Evolutionary conservation across 352 stramenopile species (phyloP).

Genomic region (Pythium dissimile): DNA sequence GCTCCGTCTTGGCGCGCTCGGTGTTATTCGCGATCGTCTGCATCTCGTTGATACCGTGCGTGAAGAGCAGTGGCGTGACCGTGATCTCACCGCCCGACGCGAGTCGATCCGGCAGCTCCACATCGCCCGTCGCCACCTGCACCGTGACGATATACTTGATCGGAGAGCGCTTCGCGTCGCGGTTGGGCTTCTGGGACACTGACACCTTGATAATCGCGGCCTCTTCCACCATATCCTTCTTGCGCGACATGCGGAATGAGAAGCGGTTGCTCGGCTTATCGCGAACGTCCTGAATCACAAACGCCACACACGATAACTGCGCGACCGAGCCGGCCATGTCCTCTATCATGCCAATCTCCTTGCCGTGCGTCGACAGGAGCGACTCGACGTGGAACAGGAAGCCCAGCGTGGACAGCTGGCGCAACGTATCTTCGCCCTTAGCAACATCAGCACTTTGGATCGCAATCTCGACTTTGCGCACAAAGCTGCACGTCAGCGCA

Average conservation of each 20-base stretch:
- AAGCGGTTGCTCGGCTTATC: constrained; percentile 83
- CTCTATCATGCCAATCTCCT: constrained; percentile 96
- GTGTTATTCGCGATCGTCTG: constrained; percentile 93
- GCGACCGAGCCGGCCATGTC: constrained; percentile 85
- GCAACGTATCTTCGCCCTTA: constrained; percentile 78
- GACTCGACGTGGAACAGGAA: constrained; percentile 92
- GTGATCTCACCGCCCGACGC: constrained; percentile 70
- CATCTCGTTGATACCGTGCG: constrained; percentile 94
- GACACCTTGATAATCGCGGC: constrained; percentile 77
- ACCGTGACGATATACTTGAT: constrained; percentile 86
- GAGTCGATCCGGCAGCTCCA: constrained; percentile 71
- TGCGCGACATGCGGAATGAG: constrained; percentile 82
- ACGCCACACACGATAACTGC: constrained; percentile 82
- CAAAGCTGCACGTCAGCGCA: constrained; percentile 72
- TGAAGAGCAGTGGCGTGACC: constrained; percentile 84
- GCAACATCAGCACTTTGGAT: constrained; percentile 73
- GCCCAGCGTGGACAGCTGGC: constrained; percentile 75
- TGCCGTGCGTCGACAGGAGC: constrained; percentile 92
- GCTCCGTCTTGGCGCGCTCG: constrained; percentile 81
- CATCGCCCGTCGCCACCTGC: constrained; percentile 69
- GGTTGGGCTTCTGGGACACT: constrained; percentile 51
- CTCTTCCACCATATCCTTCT: constrained; percentile 74
- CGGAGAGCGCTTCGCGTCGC: constrained; percentile 45
- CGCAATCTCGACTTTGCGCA: constrained; percentile 83
- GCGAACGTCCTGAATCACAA: constrained; percentile 83